Percentiles rank a stretch among this genome's conserved stretches.
Evolutionary conservation across 2,329 filamentous ascomycete genomes (phyloP).

Genomic region (Tolypocladium album): DNA sequence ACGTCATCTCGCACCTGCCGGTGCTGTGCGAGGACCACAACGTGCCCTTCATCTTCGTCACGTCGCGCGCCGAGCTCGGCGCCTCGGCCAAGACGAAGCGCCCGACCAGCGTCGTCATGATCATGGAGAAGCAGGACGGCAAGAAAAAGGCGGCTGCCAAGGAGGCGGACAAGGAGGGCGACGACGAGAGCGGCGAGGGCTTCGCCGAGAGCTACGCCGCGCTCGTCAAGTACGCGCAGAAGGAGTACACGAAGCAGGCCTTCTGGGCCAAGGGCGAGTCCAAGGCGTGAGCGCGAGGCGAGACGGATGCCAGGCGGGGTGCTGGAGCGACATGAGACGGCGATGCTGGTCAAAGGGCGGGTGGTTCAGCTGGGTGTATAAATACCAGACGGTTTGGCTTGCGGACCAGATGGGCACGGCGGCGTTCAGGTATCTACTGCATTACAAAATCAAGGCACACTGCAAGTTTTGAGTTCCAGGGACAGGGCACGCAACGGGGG

Average conservation of each 20-base stretch:
- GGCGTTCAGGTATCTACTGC: conserved; percentile 25
- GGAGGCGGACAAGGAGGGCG: conserved; percentile 33
- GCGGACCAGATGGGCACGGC: conserved; percentile 21
- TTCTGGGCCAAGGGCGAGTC: conserved; percentile 33
- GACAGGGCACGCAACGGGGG: background rate
- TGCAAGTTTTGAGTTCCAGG: background rate
- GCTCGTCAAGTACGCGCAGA: conserved; percentile 54
- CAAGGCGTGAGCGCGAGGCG: conserved; percentile 9
- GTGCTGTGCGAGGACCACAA: conserved; percentile 97
- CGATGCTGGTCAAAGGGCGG: background rate
- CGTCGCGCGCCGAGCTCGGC: conserved; percentile 84
- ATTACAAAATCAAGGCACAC: conserved; percentile 12
- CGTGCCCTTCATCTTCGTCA: conserved; percentile 93
- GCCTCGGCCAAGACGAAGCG: conserved; percentile 91
- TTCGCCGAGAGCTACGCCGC: conserved; percentile 55
- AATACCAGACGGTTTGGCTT: conserved; percentile 21
- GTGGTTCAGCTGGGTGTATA: conserved; percentile 21
- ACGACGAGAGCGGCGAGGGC: conserved; percentile 41
- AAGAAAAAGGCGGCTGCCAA: conserved; percentile 34
- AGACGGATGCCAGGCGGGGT: too few relatives aligned
- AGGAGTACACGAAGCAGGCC: conserved; percentile 50
- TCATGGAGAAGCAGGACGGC: conserved; percentile 45
- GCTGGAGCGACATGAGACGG: background rate
- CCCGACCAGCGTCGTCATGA: conserved; percentile 94
- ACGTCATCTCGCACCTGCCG: conserved; percentile 96